These are phyloP conservation scores for Thuidium tamariscinum DNA, from an alignment of 225 moss, liverwort and hornwort genomes.

Conservation along the genomic window DNA sequence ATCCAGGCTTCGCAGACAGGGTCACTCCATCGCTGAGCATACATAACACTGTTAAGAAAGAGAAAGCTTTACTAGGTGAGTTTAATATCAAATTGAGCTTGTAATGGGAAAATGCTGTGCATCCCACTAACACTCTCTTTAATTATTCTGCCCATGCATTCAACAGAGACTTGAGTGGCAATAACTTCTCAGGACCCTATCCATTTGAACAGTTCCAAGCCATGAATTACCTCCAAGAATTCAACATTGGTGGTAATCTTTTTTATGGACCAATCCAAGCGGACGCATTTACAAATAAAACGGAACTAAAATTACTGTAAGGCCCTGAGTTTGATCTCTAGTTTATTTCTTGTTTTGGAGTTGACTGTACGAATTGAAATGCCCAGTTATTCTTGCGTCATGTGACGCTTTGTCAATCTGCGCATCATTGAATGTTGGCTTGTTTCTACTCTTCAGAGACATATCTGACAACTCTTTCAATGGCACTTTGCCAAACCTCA, in stretches of 20 bases:
- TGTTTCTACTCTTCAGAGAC: background rate
- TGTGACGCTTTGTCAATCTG: too few species aligned
- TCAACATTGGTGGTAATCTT: background rate
- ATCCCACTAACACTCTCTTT: background rate
- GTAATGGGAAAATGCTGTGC: background rate
- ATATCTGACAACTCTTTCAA: background rate
- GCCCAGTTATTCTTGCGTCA: background rate
- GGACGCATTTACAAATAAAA: background rate
- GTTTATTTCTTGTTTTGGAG: background rate
- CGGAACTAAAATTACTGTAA: background rate
- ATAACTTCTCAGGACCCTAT: background rate
- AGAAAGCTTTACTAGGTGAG: background rate
- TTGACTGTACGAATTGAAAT: too few species aligned
- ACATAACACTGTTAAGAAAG: background rate
- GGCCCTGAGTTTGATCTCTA: background rate
- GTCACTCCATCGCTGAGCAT: too few species aligned
- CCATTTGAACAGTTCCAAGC: background rate
- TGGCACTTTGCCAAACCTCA: background rate
- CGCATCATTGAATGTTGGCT: background rate
- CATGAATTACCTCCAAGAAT: background rate
- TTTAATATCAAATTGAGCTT: background rate
- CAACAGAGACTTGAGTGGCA: slow-evolving; percentile 11
- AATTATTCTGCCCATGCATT: too few species aligned
- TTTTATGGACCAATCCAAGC: background rate
- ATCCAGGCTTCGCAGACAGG: background rate